Percentiles rank a stretch among this genome's conserved stretches.
phyloP scores from a whole-genome alignment of 148 eudicot species.

The Persicaria maculosa region DNA sequence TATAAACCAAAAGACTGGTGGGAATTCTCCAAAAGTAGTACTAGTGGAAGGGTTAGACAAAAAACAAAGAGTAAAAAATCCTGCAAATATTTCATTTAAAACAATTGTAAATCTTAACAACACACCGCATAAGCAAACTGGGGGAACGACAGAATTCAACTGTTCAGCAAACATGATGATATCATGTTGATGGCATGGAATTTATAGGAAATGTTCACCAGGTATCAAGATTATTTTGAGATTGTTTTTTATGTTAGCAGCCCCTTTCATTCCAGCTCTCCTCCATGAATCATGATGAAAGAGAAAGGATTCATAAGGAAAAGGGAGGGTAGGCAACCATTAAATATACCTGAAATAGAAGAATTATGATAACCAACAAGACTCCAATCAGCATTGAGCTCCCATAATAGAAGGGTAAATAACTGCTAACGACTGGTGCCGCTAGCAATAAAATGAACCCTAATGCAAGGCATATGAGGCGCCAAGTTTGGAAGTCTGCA shows the following conservation, averaged over 20 bases:
- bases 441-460: constrained; percentile 56
- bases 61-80: too few relatives aligned
- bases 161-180: background rate
- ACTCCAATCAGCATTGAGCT: constrained; percentile 90
- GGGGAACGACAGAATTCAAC: background rate
- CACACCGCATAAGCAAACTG: background rate
- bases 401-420: constrained; percentile 96
- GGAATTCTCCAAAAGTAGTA: too few relatives aligned
- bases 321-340: constrained; percentile 6
- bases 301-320: background rate
- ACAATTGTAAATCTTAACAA: too few relatives aligned
- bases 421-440: constrained; percentile 85
- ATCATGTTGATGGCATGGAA: background rate
- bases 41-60: too few relatives aligned
- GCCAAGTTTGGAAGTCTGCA: constrained; percentile 90
- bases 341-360: constrained; percentile 77
- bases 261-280: background rate
- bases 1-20: too few relatives aligned
- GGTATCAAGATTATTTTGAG: background rate
- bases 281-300: background rate
- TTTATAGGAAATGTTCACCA: background rate
- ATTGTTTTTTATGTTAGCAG: background rate
- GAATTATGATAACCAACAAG: constrained; percentile 69
- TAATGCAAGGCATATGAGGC: constrained; percentile 50
- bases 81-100: too few relatives aligned